Conservation (phyloP, 768 basidiomycete species). For the Mycena vulgaris region DNA sequence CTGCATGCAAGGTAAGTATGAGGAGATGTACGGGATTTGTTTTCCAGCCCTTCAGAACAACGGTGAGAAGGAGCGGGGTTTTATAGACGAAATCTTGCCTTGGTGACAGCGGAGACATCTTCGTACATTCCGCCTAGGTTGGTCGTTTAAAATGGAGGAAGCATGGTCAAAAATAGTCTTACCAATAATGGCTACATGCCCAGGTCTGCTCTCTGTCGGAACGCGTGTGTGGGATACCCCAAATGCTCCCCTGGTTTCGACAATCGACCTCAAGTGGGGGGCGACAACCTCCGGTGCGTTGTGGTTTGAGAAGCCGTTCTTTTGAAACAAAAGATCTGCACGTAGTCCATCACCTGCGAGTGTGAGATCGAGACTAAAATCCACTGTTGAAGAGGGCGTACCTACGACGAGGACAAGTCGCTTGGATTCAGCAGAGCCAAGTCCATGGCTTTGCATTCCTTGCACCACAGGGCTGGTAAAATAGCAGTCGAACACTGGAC, state of each 20-base stretch:
- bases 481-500: conserved; percentile 81
- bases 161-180: conserved; percentile 31
- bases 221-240: conserved; percentile 90
- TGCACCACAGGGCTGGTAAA: conserved; percentile 88
- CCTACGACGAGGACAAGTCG: conserved; percentile 83
- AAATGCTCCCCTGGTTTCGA: conserved; percentile 78
- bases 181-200: conserved; percentile 92
- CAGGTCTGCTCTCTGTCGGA: conserved; percentile 90
- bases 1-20: conserved; percentile 33
- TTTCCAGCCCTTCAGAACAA: conserved; percentile 79
- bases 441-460: conserved; percentile 76
- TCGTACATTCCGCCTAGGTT: conserved; percentile 85
- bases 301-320: conserved; percentile 69
- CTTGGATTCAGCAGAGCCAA: conserved; percentile 68
- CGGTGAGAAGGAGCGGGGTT: conserved; percentile 23
- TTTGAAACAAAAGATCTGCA: conserved; percentile 82
- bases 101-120: conserved; percentile 90
- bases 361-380: conserved; percentile 8
- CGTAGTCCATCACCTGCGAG: conserved; percentile 83
- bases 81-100: conserved; percentile 60
- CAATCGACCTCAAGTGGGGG: conserved; percentile 80
- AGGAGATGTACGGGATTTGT: conserved; percentile 76
- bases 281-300: conserved; percentile 74
- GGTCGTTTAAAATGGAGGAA: conserved; percentile 40
- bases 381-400: background rate